These are phyloP conservation scores for Poa pratensis DNA, from an alignment of 176 grass and related monocot genomes.

Conservation along the genomic window DNA sequence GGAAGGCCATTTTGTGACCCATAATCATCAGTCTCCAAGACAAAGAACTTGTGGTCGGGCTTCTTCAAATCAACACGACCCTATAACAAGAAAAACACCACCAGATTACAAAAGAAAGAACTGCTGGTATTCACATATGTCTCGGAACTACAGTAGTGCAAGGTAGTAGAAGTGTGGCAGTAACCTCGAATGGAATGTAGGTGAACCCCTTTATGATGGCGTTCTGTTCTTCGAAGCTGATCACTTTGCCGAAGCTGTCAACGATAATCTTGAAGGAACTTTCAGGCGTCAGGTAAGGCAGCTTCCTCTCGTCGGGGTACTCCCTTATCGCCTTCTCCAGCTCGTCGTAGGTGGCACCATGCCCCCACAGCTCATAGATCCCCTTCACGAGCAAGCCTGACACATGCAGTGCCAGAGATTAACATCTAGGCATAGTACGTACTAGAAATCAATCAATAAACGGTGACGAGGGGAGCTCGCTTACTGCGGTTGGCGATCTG, in stretches of 20 bases:
- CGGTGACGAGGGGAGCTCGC: not conserved
- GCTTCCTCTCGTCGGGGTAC: conserved; percentile 86
- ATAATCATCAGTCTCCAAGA: conserved; percentile 96
- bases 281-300: conserved; percentile 71
- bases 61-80: conserved; percentile 86
- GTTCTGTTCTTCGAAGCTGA: conserved; percentile 90
- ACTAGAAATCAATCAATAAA: not conserved
- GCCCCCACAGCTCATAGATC: conserved; percentile 93
- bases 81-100: conserved; percentile 40
- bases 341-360: conserved; percentile 77
- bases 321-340: conserved; percentile 66
- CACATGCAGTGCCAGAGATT: not conserved
- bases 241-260: conserved; percentile 87
- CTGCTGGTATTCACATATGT: not conserved
- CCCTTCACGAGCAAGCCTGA: conserved; percentile 89
- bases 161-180: not conserved
- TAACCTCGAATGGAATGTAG: conserved; percentile 89
- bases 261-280: conserved; percentile 82
- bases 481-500: conserved; percentile 95
- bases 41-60: conserved; percentile 81
- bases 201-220: conserved; percentile 72
- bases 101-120: not conserved
- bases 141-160: not conserved
- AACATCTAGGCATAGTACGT: not conserved
- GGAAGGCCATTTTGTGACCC: conserved; percentile 83